Evolutionary conservation across 345 rosid species (phyloP), one percentile per base, ranked within the genome.

Genomic region (Salix arbutifolia): DNA sequence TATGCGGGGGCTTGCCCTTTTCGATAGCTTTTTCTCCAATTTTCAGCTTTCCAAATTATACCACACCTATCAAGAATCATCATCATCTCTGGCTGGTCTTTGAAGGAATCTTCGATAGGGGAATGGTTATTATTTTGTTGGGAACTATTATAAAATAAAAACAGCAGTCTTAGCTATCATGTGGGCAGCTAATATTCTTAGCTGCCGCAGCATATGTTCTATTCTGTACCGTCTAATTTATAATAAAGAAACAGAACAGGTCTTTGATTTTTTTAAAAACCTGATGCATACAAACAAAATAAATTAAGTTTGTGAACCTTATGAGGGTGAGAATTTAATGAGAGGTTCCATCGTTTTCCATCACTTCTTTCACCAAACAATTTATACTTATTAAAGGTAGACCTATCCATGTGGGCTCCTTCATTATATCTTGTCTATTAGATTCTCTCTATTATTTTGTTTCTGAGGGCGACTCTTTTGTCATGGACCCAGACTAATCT

Each of bases 381-480:
- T 68, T 53, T 69, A 80, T 53, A 42, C 77, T 72, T 37, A 30
- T 72, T 70, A 33, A 79, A 77, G 61, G 67, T 53, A 66, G 80
- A 42, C 78, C 73, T 6, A 62, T 74, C 58, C 10, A 18, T 48
- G 83, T 80, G 85, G 89, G 85, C 83, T 79, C 85, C 83, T 77
- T 76, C 69, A 71, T 77, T 75, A 76, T 71, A 79, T 77, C 48
- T 76, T 76, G 85, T 84, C 85, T 67, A 58, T 38, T 76, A 86
- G 89, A 88, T 89, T 89, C 90, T 85, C 88, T 85, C 87, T 61
- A 87, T 87, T 82, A 86, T 88, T 85, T 80, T 79, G 88, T 67
- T 80, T 76, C 38, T 74, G 85, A 86, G 75, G n/a, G 80, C 64
- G 90, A 85, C 82, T 76, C 61, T 75, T 78, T 85, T 85, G 88